These are phyloP conservation scores for Nigrospora oryzae DNA, from an alignment of 2,329 filamentous ascomycete genomes.

Conservation along the genomic window DNA sequence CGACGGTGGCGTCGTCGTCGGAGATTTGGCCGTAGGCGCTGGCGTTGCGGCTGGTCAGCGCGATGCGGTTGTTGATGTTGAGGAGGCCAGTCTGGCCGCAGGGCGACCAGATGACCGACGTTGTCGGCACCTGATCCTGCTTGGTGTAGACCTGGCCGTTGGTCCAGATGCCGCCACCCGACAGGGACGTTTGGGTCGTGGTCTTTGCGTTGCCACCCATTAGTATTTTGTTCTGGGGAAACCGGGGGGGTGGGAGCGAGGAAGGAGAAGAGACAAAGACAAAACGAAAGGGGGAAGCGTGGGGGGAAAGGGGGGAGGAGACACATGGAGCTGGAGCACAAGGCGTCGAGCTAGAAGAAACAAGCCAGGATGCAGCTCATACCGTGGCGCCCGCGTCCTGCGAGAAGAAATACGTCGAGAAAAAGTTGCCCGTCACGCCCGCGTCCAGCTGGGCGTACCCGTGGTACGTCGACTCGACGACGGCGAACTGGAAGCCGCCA, in stretches of 20 bases:
- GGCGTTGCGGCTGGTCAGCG: conserved; percentile 26
- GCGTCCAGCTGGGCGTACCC: conserved; percentile 36
- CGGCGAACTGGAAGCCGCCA: conserved; percentile 35
- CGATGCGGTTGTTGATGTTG: conserved; percentile 38
- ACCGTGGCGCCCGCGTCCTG: conserved; percentile 32
- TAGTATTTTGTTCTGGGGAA: background rate
- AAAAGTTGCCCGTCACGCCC: conserved; percentile 34
- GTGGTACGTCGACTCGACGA: conserved; percentile 39
- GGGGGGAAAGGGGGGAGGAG: background rate
- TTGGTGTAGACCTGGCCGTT: conserved; percentile 37
- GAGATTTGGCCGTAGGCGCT: conserved; percentile 30
- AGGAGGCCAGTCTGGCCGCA: conserved; percentile 36
- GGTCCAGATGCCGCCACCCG: conserved; percentile 31
- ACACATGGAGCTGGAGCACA: background rate
- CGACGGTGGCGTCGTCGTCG: conserved; percentile 35
- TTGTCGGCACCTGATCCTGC: conserved; percentile 32
- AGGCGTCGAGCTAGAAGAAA: background rate
- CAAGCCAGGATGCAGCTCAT: conserved; percentile 1
- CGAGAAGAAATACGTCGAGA: conserved; percentile 38
- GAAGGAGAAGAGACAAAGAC: background rate
- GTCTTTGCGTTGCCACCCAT: conserved; percentile 13
- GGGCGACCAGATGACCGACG: conserved; percentile 34
- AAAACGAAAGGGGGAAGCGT: background rate
- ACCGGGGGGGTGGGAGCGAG: background rate
- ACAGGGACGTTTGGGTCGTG: conserved; percentile 33